phyloP scores from a whole-genome alignment of 768 basidiomycete genomes.

The Candolleomyces efflorescens region DNA sequence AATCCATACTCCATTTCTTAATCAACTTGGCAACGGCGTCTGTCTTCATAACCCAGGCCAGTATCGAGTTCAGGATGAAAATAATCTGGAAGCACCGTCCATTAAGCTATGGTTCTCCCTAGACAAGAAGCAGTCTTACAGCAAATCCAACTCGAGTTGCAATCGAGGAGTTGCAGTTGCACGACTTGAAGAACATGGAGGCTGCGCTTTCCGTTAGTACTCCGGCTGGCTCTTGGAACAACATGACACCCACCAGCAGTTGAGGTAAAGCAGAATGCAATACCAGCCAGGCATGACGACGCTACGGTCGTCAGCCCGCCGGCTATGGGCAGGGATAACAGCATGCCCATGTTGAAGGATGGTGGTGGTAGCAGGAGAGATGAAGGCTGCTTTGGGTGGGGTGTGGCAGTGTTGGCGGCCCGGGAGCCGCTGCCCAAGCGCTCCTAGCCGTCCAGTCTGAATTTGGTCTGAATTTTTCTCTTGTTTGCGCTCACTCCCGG shows the following conservation, averaged over 20 bases:
- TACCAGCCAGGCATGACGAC: conserved; percentile 76
- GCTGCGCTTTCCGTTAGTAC: conserved; percentile 40
- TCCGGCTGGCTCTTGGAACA: conserved; percentile 4
- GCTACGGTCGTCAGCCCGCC: conserved; percentile 68
- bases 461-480: too few relatives aligned
- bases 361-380: neutral
- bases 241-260: conserved; percentile 60
- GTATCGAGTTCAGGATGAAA: conserved; percentile 90
- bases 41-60: conserved; percentile 97
- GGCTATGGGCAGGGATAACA: conserved; percentile 69
- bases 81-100: conserved; percentile 59
- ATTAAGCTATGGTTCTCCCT: neutral
- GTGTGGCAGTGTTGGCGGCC: neutral
- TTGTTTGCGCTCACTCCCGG: too few relatives aligned
- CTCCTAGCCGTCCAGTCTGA: too few relatives aligned
- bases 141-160: conserved; percentile 82
- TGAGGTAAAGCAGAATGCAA: conserved; percentile 85
- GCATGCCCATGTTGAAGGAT: conserved; percentile 54
- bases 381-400: neutral
- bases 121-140: neutral
- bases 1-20: conserved; percentile 92
- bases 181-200: conserved; percentile 96
- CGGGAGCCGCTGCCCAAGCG: too few relatives aligned
- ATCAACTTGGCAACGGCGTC: conserved; percentile 82
- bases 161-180: conserved; percentile 98